Evolutionary conservation across 2,329 filamentous ascomycete genomes (phyloP).

Genomic region (Fusarium oxysporum): DNA sequence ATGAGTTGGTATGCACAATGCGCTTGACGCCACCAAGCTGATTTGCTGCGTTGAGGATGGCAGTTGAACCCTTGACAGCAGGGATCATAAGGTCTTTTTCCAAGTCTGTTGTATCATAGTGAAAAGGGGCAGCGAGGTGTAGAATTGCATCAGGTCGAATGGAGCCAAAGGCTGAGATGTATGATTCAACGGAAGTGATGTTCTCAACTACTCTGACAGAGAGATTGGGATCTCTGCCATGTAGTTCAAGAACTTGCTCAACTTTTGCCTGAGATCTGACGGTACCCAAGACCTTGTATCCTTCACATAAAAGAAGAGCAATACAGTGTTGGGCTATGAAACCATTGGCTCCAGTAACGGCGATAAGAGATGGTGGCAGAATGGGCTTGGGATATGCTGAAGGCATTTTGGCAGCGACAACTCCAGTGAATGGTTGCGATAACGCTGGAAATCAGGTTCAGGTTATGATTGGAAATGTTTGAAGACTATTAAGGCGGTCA

Average conservation of each 20-base stretch:
- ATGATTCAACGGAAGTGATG: neutral
- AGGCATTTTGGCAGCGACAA: neutral
- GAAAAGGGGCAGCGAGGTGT: slow-evolving; percentile 5
- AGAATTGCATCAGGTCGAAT: slow-evolving; percentile 1
- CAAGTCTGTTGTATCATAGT: slow-evolving; percentile 1
- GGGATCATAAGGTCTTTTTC: slow-evolving; percentile 12
- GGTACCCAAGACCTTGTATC: slow-evolving; percentile 1
- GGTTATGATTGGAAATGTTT: neutral
- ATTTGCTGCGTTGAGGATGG: neutral
- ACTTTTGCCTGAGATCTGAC: slow-evolving; percentile 1
- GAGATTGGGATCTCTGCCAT: neutral
- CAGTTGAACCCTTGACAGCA: slow-evolving; percentile 3
- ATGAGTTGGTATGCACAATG: slow-evolving; percentile 12
- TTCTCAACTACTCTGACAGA: slow-evolving; percentile 3
- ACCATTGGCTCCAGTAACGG: slow-evolving; percentile 9
- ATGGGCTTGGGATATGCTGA: slow-evolving; percentile 3
- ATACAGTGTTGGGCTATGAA: slow-evolving; percentile 18
- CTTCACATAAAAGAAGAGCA: neutral
- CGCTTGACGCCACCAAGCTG: neutral
- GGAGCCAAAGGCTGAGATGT: slow-evolving; percentile 2
- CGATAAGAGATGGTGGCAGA: neutral
- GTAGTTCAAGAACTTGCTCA: slow-evolving; percentile 1
- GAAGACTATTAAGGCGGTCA: neutral
- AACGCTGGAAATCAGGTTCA: neutral
- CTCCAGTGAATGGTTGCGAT: neutral